Evolutionary conservation across 371 early-diverging fungal species (phyloP).

Genomic region (Conidiobolus incongruus): DNA sequence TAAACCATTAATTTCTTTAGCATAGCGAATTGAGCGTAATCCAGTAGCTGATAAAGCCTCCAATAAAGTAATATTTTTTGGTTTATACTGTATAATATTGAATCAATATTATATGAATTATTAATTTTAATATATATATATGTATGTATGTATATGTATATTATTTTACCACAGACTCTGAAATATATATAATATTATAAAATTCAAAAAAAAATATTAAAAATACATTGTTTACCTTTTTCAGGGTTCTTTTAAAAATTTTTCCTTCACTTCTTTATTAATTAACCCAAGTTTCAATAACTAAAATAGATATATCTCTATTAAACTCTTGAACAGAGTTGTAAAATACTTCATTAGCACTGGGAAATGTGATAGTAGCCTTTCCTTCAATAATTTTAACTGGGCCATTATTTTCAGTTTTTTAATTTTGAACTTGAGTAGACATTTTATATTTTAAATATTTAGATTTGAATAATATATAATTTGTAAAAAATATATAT

Average conservation of each 20-base stretch:
- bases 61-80: constrained; percentile 44
- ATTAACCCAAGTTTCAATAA: constrained; percentile 62
- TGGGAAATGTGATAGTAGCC: constrained; percentile 78
- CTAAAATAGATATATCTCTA: constrained; percentile 71
- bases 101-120: no score
- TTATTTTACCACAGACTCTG: no score
- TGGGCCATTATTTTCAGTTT: no score
- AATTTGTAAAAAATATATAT: no score
- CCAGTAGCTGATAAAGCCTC: constrained; percentile 99
- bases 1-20: constrained; percentile 79
- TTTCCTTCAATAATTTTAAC: constrained; percentile 59
- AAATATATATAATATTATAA: not conserved
- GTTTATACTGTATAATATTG: constrained; percentile 4
- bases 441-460: no score
- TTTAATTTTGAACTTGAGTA: no score
- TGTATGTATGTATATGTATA: no score
- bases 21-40: constrained; percentile 93
- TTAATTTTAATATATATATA: no score
- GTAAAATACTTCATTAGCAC: constrained; percentile 90
- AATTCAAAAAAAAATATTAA: not conserved
- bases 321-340: constrained; percentile 98
- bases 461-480: no score
- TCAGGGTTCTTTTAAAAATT: constrained; percentile 11
- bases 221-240: not conserved
- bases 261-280: constrained; percentile 19